A percentile compares a stretch with the other conserved stretches of the same genome.
Conservation (phyloP, 2,329 filamentous ascomycete genomes). For the Xylaria sp. region DNA sequence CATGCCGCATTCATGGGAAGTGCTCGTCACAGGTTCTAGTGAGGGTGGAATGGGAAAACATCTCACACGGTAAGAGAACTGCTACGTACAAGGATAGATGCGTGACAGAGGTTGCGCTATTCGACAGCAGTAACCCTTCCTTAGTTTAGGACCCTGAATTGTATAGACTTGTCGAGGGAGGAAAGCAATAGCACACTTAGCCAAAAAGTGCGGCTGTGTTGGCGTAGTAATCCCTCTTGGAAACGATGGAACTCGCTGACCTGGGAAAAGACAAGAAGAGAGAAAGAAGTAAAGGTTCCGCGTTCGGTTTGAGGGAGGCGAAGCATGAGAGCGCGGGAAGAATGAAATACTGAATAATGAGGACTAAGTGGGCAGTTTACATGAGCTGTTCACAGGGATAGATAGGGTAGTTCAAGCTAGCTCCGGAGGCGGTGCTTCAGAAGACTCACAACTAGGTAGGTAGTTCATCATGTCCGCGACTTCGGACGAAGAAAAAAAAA, state of each 20-base stretch:
- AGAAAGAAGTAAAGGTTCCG: constrained; percentile 11
- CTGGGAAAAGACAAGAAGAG: neutral
- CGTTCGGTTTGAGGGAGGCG: constrained; percentile 7
- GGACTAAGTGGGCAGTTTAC: constrained; percentile 21
- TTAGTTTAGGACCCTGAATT: neutral
- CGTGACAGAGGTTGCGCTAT: constrained; percentile 10
- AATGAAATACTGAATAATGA: no score
- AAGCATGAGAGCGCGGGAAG: constrained; percentile 1
- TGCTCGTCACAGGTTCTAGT: no score
- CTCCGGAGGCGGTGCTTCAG: constrained; percentile 18
- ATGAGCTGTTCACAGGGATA: constrained; percentile 24
- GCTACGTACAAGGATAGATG: constrained; percentile 19
- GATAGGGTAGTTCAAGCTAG: constrained; percentile 9
- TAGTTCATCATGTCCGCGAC: constrained; percentile 14
- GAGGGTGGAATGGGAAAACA: no score
- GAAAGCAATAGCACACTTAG: constrained; percentile 11
- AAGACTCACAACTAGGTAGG: neutral
- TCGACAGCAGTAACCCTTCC: neutral
- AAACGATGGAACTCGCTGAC: neutral
- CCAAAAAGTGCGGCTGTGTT: constrained; percentile 22
- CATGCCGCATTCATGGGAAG: constrained; percentile 2
- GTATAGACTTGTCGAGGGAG: neutral
- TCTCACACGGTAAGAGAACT: neutral
- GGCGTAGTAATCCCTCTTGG: constrained; percentile 9
- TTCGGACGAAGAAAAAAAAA: constrained; percentile 1